Conservation (phyloP, 1,284 basidiomycete genomes). For the Butyriboletus appendiculatus region DNA sequence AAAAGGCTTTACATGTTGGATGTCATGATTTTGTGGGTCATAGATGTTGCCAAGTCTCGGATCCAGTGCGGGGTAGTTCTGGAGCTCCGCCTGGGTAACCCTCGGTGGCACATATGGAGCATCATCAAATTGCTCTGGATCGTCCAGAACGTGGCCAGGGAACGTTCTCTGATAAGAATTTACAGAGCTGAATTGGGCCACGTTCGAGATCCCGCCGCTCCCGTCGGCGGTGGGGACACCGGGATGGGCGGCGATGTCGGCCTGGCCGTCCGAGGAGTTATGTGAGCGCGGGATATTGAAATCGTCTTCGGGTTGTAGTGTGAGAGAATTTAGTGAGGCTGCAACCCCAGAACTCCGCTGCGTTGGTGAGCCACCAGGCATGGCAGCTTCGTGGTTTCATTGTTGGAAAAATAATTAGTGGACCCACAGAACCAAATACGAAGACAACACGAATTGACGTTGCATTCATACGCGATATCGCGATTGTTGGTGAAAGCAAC, state of each 20-base stretch:
- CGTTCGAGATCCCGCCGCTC: conserved; percentile 10
- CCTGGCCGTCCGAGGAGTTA: conserved; percentile 32
- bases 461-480: conserved; percentile 13
- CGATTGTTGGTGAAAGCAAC: conserved; percentile 5
- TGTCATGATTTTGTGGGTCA: conserved; percentile 13
- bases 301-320: conserved; percentile 12
- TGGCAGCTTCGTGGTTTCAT: conserved; percentile 28
- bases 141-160: conserved; percentile 10
- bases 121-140: conserved; percentile 28
- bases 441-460: conserved; percentile 24
- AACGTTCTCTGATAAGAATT: conserved; percentile 14
- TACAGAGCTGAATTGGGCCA: conserved; percentile 8
- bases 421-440: conserved; percentile 37
- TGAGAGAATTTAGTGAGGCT: conserved; percentile 13
- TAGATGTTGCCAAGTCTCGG: conserved; percentile 14
- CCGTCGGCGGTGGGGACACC: conserved; percentile 16
- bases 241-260: conserved; percentile 29
- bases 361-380: conserved; percentile 25
- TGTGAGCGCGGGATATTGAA: conserved; percentile 26
- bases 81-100: conserved; percentile 18
- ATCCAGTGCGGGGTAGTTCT: conserved; percentile 15
- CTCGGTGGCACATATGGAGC: conserved; percentile 35
- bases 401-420: conserved; percentile 30
- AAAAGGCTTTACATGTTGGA: conserved; percentile 17
- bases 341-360: conserved; percentile 14